Conservation (phyloP, 345 rosid species). For the Alliaria petiolata region DNA sequence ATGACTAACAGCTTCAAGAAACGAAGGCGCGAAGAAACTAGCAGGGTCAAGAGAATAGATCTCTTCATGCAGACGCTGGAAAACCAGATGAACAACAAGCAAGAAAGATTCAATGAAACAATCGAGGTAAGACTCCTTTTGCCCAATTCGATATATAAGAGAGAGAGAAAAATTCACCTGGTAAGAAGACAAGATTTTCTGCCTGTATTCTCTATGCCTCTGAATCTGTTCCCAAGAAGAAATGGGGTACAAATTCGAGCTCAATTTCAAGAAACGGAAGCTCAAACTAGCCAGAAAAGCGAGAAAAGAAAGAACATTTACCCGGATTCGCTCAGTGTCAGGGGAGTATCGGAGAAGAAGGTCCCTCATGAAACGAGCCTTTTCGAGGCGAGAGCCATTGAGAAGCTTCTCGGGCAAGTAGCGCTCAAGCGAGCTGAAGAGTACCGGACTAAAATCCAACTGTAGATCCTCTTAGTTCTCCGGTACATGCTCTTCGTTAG, state of each 20-base stretch:
- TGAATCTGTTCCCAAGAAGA: slow-evolving; percentile 11
- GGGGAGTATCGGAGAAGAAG: slow-evolving; percentile 75
- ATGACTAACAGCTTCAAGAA: slow-evolving; percentile 57
- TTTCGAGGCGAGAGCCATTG: slow-evolving; percentile 45
- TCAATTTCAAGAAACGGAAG: background rate
- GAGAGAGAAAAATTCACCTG: slow-evolving; percentile 3
- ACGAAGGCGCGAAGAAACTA: slow-evolving; percentile 69
- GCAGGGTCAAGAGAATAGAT: slow-evolving; percentile 54
- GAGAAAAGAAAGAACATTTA: slow-evolving; percentile 15
- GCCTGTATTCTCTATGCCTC: slow-evolving; percentile 32
- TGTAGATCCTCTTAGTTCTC: slow-evolving; percentile 79
- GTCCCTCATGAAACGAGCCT: slow-evolving; percentile 60
- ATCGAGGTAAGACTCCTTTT: background rate
- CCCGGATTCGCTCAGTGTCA: slow-evolving; percentile 69
- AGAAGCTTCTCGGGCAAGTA: slow-evolving; percentile 65
- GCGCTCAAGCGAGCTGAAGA: slow-evolving; percentile 80
- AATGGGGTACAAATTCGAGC: slow-evolving; percentile 3
- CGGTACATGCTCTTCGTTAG: slow-evolving; percentile 61
- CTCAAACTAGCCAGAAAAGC: background rate
- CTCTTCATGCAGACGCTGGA: slow-evolving; percentile 75
- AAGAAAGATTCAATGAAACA: background rate
- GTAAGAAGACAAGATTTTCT: slow-evolving; percentile 29
- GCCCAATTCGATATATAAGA: background rate
- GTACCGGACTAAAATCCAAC: slow-evolving; percentile 58
- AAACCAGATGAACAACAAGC: background rate